Conservation (phyloP, 768 basidiomycete species). For the Auriculariales sp. region DNA sequence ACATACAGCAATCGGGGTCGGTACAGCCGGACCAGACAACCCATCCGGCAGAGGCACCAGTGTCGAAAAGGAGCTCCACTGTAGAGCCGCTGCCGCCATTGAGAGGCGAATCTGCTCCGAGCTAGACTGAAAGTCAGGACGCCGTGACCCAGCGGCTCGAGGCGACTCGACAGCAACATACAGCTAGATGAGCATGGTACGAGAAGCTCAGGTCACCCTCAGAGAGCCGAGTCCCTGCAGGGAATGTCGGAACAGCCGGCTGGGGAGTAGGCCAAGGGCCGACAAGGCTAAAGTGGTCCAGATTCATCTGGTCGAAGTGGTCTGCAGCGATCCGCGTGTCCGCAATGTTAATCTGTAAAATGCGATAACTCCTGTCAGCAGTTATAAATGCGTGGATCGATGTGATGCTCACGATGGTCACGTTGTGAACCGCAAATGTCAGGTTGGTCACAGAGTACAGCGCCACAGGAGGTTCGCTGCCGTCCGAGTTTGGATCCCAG, state of each 20-base stretch:
- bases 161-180: not conserved
- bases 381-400: constrained; percentile 1
- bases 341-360: not conserved
- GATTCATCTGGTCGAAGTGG: not conserved
- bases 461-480: not conserved
- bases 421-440: not conserved
- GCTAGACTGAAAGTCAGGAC: not conserved
- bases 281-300: not conserved
- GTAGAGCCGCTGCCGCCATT: not conserved
- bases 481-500: constrained; percentile 1
- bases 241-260: not conserved
- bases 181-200: constrained; percentile 2
- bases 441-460: not conserved
- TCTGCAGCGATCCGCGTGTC: not conserved
- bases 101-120: not conserved
- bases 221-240: not conserved
- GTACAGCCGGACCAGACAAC: not conserved
- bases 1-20: not conserved
- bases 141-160: not conserved
- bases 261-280: not conserved
- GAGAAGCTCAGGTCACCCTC: constrained; percentile 1
- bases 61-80: constrained; percentile 1
- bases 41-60: constrained; percentile 2
- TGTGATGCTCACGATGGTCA: constrained; percentile 1
- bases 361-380: not conserved